Base-by-base conservation (phyloP, 805 yeast genomes). In the Pichia thaimueangensis region DNA sequence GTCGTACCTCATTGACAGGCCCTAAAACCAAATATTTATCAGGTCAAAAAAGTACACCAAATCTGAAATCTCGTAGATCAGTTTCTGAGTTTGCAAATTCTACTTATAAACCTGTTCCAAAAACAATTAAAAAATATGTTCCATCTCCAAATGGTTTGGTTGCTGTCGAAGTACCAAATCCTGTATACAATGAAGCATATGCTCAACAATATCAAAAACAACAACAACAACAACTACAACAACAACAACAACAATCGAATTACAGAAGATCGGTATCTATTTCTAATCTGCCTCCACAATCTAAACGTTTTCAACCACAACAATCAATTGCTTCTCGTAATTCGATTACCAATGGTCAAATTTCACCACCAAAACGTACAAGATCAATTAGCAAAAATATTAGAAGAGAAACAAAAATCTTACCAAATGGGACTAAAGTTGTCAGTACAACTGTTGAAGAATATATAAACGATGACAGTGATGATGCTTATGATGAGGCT, bases 91-190 rank as follows among this genome's bases (percentile, higher is more conserved):
- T 51, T 16, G 8, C 47, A 5, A 20, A 20, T n/a, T 30, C 45
- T 13, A 30, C 32, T 15, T 38, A 5, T 28, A 30, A 42, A 11
- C 32, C 35, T 10, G 41, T 50, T 15, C 66, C 68, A 12, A 73
- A 65, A 42, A 80, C 74, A 63, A 73, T 82, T 9, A 81, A 79
- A 50, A 80, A 76, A 48, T 83, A 82, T 62, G 70, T 83, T 35
- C 91, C 93, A 2, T 80, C 87, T 2, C 79, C 85, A 4, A 70
- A 76, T 51, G 93, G 93, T 12, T 68, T 83, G 42, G 73, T 80
- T 38, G 69, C 81, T 9, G 67, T 83, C 5, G 89, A 83, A 51
- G 88, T 83, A 4, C 85, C 87, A 0, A 71, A 70, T 11, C 51
- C 54, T 6, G 39, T 43, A 20, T 47, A 48, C 37, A 12, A 5